Evolutionary conservation across 2,329 filamentous ascomycete species (phyloP), one percentile per base, ranked within the genome.

Genomic region (Hansfordia pulvinata): DNA sequence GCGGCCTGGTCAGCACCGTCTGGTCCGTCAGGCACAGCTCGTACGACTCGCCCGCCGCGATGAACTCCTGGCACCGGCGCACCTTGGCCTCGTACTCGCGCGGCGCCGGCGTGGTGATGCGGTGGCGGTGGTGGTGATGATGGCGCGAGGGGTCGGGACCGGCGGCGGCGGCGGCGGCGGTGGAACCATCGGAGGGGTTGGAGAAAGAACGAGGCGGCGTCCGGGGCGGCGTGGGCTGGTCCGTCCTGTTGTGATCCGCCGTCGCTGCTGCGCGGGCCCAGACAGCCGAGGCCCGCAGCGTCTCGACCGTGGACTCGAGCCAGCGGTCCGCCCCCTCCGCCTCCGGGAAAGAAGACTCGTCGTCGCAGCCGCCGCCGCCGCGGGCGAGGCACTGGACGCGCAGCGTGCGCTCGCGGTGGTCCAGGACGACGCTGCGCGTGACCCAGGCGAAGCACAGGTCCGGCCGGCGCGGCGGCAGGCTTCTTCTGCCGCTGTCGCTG

Each of bases 21-120:
- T 83, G 75, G 25, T 74, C 75, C 1, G 83, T 92, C 6, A 92
- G 64, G 38, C 83, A 92, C 6, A 93, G 64, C 46, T 93, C 84
- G 48, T 93, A 93, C 1, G 82, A 85, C 35, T 86, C 74, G 10
- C 84, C 84, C 1, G 76, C 73, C 3, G 73, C 67, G 35, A 93
- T 79, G 34, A 69, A 64, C 4, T 70, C 62, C 42, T 88, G 77
- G 42, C 82, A 90, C 19, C 56, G 49, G 13, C 58, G 53, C n/a
- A 90, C 76, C 38, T 78, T 71, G 4, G 56, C 50, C 38, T 75
- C 72, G 43, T 90, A 92, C 11, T 53, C 52, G 10, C 53, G 39
- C 10, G 54, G 45, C 10, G 54, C 46, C 1, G 66, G 65, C 1
- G 53, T 48, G 9, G 38, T 37, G 19, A 64, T 56, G n/a, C n/a